These are phyloP conservation scores for Solanum corneliomulleri DNA, from an alignment of 257 asterid genomes.

Conservation along the genomic window DNA sequence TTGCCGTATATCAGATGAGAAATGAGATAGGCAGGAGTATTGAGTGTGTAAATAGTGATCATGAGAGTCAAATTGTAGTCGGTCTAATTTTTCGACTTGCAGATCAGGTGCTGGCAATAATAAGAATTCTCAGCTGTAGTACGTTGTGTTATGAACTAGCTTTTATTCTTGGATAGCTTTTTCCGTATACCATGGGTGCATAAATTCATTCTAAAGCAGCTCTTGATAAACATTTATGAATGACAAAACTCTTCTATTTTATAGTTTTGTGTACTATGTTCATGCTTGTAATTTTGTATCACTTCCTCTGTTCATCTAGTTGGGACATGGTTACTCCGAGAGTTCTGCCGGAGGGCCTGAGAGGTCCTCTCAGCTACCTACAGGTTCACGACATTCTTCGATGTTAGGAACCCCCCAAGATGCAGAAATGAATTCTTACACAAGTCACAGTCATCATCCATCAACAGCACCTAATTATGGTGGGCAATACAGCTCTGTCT, in stretches of 20 bases:
- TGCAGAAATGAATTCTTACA: slow-evolving; percentile 41
- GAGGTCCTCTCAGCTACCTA: slow-evolving; percentile 24
- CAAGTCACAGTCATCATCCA: slow-evolving; percentile 44
- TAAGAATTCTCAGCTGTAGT: background rate
- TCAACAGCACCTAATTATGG: slow-evolving; percentile 49
- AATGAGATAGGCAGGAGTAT: background rate
- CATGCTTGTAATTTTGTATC: background rate
- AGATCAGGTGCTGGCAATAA: background rate
- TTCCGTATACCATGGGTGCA: background rate
- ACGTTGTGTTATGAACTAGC: background rate
- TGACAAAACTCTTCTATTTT: background rate
- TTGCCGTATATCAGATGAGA: background rate
- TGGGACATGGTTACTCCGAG: slow-evolving; percentile 35
- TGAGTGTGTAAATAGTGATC: background rate
- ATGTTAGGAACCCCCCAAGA: slow-evolving; percentile 45
- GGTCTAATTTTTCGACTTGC: background rate
- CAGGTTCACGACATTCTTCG: slow-evolving; percentile 23
- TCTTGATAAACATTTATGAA: background rate
- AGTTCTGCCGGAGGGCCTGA: slow-evolving; percentile 27
- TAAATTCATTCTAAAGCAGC: background rate
- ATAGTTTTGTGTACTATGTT: background rate
- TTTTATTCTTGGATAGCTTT: background rate
- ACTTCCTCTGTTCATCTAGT: slow-evolving; percentile 14
- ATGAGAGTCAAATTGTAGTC: background rate
- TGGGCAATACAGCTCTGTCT: slow-evolving; percentile 60